Evolutionary conservation across 1,284 basidiomycete genomes (phyloP), one percentile per base, ranked within the genome.

Genomic region (Leccinum fallax): DNA sequence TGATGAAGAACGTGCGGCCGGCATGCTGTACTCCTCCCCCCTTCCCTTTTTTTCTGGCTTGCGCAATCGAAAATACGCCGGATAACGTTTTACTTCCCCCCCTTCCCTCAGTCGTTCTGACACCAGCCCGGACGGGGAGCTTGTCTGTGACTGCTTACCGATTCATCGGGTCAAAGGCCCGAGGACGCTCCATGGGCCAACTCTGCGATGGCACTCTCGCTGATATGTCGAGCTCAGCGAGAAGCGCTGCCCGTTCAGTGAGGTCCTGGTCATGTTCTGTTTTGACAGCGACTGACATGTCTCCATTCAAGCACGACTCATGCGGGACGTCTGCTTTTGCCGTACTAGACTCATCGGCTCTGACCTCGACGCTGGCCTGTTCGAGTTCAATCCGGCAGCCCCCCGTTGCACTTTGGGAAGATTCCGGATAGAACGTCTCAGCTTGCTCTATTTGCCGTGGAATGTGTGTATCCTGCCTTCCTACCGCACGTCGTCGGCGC

Each of bases 221-320:
- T 30, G 53, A 48, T 21, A 28, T n/a, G 5, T 19, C 11, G 3
- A 38, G 13, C 8, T 51, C n/a, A 19, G 52, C 5, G 36, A 13
- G 19, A 16, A 13, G 5, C 5, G 4, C 24, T 38, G 51, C 19
- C 5, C 28, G 1, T 40, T 49, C 49, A 28, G 36, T 7, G 34
- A 48, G 40, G 16, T 8, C 5, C 16, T n/a, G 21, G 9, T 16
- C 51, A 34, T 19, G 19, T 46, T 24, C 32, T 28, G 0, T 43
- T 57, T 34, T 58, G 57, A 59, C 51, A 10, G 57, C 48, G 16
- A n/a, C 43, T 11, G 38, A n/a, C 38, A 40, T n/a, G 38, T n/a
- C 34, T 36, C 34, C 34, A 36, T 36, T 5, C 34, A 36, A 36
- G 9, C 16, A 28, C 52, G n/a, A 3, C 38, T 24, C 10, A 15